These are phyloP conservation scores for Saccharomycopsis babjevae DNA, from an alignment of 805 yeast species.

Conservation along the genomic window DNA sequence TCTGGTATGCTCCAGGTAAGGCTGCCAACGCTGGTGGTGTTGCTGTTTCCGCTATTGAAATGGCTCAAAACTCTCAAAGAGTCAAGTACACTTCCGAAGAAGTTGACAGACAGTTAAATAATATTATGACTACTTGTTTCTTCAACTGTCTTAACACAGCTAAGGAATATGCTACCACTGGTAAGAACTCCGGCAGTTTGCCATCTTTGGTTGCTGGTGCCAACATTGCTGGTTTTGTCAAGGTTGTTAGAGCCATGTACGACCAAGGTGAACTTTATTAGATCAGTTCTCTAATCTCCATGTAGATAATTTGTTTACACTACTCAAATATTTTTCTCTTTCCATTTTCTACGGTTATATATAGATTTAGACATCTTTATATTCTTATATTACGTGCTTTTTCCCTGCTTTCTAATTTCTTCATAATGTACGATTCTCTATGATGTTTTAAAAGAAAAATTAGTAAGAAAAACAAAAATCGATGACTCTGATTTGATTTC, in stretches of 20 bases:
- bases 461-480: no score
- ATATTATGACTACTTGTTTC: slow-evolving; percentile 89
- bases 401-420: no score
- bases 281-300: slow-evolving; percentile 1
- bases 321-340: no score
- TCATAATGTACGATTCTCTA: no score
- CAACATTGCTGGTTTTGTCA: slow-evolving; percentile 96
- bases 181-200: slow-evolving; percentile 46
- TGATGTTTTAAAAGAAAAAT: no score
- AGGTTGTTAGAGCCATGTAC: slow-evolving; percentile 97
- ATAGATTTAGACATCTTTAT: neutral
- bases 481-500: no score
- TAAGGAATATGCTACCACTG: slow-evolving; percentile 61
- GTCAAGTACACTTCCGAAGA: slow-evolving; percentile 83
- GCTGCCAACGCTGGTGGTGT: slow-evolving; percentile 99
- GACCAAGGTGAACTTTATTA: slow-evolving; percentile 77
- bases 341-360: no score
- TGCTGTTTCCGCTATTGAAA: slow-evolving; percentile 95
- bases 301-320: neutral
- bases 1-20: slow-evolving; percentile 99
- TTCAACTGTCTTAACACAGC: slow-evolving; percentile 88
- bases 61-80: slow-evolving; percentile 99
- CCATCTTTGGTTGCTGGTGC: slow-evolving; percentile 99
- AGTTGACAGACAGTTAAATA: slow-evolving; percentile 84
- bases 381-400: no score